Conservation (phyloP, 441 rosid genomes). For the Breynia disticha region DNA sequence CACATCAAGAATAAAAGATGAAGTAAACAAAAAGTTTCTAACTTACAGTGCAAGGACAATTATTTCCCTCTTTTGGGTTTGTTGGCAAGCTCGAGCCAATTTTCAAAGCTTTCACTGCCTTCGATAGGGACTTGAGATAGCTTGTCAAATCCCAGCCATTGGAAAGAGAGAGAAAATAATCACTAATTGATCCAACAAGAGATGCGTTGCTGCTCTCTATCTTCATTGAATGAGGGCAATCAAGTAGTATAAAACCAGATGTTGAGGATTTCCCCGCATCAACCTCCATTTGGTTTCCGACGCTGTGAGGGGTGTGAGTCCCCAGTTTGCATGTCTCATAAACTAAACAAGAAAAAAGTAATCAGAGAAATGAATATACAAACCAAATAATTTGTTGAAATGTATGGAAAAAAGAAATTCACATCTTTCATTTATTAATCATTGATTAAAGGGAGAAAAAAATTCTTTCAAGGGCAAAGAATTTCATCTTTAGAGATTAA, state of each 20-base stretch:
- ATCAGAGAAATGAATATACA: neutral
- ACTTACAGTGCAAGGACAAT: slow-evolving; percentile 75
- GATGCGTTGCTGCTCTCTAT: slow-evolving; percentile 91
- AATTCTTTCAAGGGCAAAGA: no score
- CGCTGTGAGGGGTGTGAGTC: slow-evolving; percentile 78
- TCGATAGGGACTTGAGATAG: slow-evolving; percentile 96
- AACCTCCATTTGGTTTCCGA: slow-evolving; percentile 80
- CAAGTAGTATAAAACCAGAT: slow-evolving; percentile 86
- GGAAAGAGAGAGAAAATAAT: slow-evolving; percentile 92
- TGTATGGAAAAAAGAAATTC: neutral
- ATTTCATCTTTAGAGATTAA: no score
- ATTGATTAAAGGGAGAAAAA: no score
- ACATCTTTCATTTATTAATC: no score
- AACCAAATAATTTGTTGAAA: neutral
- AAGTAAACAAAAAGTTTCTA: slow-evolving; percentile 2
- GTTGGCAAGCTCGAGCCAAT: slow-evolving; percentile 51
- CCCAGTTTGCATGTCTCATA: slow-evolving; percentile 97
- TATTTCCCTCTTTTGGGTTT: slow-evolving; percentile 83
- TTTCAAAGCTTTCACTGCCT: slow-evolving; percentile 79
- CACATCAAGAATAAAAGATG: neutral
- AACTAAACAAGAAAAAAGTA: slow-evolving; percentile 34
- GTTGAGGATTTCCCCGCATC: slow-evolving; percentile 63
- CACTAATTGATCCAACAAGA: slow-evolving; percentile 93
- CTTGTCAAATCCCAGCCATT: slow-evolving; percentile 98
- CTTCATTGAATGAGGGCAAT: slow-evolving; percentile 99